These are phyloP conservation scores for Sanghuangporus sanghuang DNA, from an alignment of 1,284 basidiomycete genomes.

Conservation along the genomic window DNA sequence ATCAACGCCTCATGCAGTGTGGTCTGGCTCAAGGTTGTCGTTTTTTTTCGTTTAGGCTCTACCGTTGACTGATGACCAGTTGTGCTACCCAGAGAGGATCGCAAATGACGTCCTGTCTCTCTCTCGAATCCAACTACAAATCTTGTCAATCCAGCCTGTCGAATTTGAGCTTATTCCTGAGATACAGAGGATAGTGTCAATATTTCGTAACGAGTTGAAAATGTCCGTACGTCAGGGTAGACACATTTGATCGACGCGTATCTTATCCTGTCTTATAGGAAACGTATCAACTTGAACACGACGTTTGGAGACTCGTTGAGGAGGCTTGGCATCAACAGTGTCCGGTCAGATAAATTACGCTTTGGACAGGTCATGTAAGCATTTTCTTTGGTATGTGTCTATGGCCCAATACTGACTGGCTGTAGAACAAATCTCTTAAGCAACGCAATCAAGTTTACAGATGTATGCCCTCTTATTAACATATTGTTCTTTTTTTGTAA, in stretches of 20 bases:
- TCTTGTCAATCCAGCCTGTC: slow-evolving; percentile 24
- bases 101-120: slow-evolving; percentile 37
- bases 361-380: slow-evolving; percentile 23
- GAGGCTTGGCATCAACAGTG: slow-evolving; percentile 16
- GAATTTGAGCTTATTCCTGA: slow-evolving; percentile 30
- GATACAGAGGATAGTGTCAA: slow-evolving; percentile 28
- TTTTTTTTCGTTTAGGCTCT: not conserved
- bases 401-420: not conserved
- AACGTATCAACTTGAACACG: slow-evolving; percentile 22
- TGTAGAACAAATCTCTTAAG: slow-evolving; percentile 23
- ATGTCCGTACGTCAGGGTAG: slow-evolving; percentile 23
- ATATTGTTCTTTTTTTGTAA: not conserved
- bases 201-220: slow-evolving; percentile 34
- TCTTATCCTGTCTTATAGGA: slow-evolving; percentile 18
- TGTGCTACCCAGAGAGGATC: slow-evolving; percentile 28
- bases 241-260: not conserved
- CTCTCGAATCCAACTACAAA: slow-evolving; percentile 33
- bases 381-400: not conserved
- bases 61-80: not conserved
- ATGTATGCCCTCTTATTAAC: not conserved
- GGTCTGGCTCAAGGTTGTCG: slow-evolving; percentile 30
- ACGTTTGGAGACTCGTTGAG: slow-evolving; percentile 21
- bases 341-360: slow-evolving; percentile 23
- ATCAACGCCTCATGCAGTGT: slow-evolving; percentile 20
- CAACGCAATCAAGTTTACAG: slow-evolving; percentile 22